phyloP scores from a whole-genome alignment of 1,139 yeast genomes.

The Candida mesenterica region DNA sequence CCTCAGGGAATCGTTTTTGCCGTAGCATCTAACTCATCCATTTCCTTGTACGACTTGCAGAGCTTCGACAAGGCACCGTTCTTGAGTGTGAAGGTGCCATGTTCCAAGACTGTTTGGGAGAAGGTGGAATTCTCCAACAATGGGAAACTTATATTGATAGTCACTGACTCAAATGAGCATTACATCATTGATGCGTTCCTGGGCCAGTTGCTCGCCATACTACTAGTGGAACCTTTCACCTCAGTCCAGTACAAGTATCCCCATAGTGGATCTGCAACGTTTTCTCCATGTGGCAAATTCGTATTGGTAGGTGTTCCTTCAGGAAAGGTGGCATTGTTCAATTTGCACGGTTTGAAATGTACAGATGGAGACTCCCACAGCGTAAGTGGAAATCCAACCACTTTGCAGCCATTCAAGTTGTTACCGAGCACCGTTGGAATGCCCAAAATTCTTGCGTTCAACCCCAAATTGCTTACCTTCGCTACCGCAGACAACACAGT shows the following conservation, averaged over 20 bases:
- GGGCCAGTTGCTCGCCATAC: constrained; percentile 56
- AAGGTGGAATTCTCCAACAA: constrained; percentile 82
- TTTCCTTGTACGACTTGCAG: constrained; percentile 62
- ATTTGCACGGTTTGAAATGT: constrained; percentile 41
- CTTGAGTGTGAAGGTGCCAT: constrained; percentile 33
- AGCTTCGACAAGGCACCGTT: constrained; percentile 58
- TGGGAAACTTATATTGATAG: constrained; percentile 69
- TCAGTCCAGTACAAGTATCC: constrained; percentile 44
- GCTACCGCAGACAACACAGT: constrained; percentile 75
- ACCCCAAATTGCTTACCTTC: constrained; percentile 73
- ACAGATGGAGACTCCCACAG: constrained; percentile 23
- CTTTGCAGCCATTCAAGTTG: constrained; percentile 25
- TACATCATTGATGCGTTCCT: constrained; percentile 69
- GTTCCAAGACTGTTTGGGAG: constrained; percentile 47
- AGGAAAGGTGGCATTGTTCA: constrained; percentile 62
- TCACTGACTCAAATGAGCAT: constrained; percentile 55
- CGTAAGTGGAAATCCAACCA: constrained; percentile 22
- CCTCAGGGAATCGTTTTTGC: constrained; percentile 84
- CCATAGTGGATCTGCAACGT: constrained; percentile 60
- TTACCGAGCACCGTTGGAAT: constrained; percentile 30
- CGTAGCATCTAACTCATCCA: constrained; percentile 49
- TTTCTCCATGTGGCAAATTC: constrained; percentile 79
- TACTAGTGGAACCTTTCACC: constrained; percentile 27
- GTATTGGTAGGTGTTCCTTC: constrained; percentile 57
- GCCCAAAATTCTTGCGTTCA: constrained; percentile 68